Evolutionary conservation across 164 flowering plant genomes (phyloP).

Genomic region (Dillenia suffruticosa): DNA sequence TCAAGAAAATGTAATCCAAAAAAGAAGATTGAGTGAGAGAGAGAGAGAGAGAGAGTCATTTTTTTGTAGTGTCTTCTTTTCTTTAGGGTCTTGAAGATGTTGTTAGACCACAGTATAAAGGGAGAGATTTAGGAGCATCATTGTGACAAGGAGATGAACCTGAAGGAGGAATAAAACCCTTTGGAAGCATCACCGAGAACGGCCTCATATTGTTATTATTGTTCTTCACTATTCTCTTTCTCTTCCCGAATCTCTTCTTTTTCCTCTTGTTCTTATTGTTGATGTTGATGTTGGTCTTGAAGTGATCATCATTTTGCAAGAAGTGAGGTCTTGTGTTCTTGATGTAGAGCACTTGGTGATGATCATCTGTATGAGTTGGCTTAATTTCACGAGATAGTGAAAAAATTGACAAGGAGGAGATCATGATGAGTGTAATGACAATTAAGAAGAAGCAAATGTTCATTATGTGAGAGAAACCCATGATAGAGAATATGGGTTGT

Average conservation of each 20-base stretch:
- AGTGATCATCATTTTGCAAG: background rate
- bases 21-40: too few relatives aligned
- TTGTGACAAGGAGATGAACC: conserved; percentile 72
- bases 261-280: conserved; percentile 10
- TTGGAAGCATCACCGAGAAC: conserved; percentile 66
- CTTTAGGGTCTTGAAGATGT: background rate
- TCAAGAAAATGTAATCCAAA: too few relatives aligned
- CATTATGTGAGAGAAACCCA: conserved; percentile 20
- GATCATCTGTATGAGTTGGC: background rate
- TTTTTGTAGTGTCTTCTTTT: too few relatives aligned
- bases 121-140: conserved; percentile 28
- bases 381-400: too few relatives aligned
- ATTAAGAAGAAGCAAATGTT: conserved; percentile 8
- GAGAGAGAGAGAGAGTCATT: too few relatives aligned
- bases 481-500: conserved; percentile 9
- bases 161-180: conserved; percentile 67
- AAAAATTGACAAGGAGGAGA: background rate
- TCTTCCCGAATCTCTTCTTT: conserved; percentile 16
- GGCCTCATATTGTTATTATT: conserved; percentile 18
- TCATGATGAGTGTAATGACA: background rate
- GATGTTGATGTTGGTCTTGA: conserved; percentile 19
- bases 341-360: conserved; percentile 19
- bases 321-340: conserved; percentile 10
- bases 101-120: conserved; percentile 35
- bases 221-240: conserved; percentile 3